Conservation (phyloP, 805 yeast genomes). For the Komagataella phaffii region DNA sequence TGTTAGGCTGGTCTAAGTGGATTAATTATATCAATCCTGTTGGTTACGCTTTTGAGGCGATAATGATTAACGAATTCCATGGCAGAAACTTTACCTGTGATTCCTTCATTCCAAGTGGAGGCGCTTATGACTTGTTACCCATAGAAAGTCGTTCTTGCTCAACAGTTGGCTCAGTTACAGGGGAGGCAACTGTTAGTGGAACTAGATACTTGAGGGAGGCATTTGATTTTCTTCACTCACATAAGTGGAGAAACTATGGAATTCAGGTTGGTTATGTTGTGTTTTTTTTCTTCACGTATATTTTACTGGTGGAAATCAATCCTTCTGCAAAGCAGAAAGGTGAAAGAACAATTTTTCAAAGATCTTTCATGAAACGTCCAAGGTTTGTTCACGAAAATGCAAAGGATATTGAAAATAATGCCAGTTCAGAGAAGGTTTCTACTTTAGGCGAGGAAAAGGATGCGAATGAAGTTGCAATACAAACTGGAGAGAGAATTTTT, state of each 20-base stretch:
- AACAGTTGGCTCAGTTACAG: conserved; percentile 42
- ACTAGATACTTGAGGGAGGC: conserved; percentile 28
- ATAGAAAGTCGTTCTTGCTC: conserved; percentile 27
- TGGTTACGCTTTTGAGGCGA: conserved; percentile 28
- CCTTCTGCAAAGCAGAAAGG: conserved; percentile 44
- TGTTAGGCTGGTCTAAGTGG: conserved; percentile 41
- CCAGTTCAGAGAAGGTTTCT: conserved; percentile 1
- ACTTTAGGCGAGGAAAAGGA: conserved; percentile 5
- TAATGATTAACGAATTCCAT: conserved; percentile 32
- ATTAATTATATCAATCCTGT: conserved; percentile 31
- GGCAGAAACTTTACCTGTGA: conserved; percentile 24
- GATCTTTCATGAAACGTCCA: conserved; percentile 9
- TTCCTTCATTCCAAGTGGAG: conserved; percentile 28
- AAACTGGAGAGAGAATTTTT: conserved; percentile 30
- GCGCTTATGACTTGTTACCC: conserved; percentile 15
- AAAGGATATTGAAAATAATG: conserved; percentile 1
- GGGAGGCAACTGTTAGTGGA: conserved; percentile 37
- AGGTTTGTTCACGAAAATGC: not conserved
- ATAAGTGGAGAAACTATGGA: conserved; percentile 55
- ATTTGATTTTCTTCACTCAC: conserved; percentile 27
- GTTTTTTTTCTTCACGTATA: conserved; percentile 33
- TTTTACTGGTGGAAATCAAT: conserved; percentile 34
- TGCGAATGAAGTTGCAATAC: conserved; percentile 6
- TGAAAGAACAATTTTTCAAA: conserved; percentile 39
- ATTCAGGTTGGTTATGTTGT: conserved; percentile 34